Percentiles rank a stretch among this genome's conserved stretches.
These are phyloP conservation scores for Mesembryanthemum crystallinum DNA, from an alignment of 148 eudicot species.

Conservation along the genomic window DNA sequence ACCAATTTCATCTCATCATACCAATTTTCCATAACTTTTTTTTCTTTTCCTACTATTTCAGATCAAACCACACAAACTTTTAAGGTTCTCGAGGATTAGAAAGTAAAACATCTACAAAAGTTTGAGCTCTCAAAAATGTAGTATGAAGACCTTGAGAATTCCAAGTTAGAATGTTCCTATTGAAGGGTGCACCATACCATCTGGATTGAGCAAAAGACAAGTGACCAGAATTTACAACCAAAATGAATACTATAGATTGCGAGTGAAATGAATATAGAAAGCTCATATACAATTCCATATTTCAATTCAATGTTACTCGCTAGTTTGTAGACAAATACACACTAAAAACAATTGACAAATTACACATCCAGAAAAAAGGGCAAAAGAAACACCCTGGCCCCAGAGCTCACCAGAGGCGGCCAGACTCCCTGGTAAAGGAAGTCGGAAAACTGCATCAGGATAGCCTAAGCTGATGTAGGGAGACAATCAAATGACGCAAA, in stretches of 20 bases:
- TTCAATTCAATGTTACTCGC: not conserved
- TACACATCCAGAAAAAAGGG: not conserved
- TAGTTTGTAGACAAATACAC: not conserved
- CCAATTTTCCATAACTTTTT: too few relatives aligned
- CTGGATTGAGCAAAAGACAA: too few relatives aligned
- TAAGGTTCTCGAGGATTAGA: too few relatives aligned
- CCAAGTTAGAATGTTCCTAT: too few relatives aligned
- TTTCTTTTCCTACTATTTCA: too few relatives aligned
- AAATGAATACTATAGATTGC: not conserved
- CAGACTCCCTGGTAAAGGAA: not conserved
- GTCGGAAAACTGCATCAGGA: conserved; percentile 10
- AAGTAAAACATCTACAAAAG: too few relatives aligned
- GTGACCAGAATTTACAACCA: not conserved
- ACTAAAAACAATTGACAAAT: not conserved
- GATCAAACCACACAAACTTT: too few relatives aligned
- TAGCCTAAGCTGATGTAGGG: not conserved
- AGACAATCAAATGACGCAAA: not conserved
- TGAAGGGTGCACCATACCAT: too few relatives aligned
- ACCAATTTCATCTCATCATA: too few relatives aligned
- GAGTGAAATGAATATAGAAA: not conserved
- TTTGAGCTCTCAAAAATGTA: not conserved
- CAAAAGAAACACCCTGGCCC: too few relatives aligned
- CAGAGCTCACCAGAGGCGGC: too few relatives aligned
- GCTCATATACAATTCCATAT: conserved; percentile 20
- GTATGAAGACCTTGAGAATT: too few relatives aligned